phyloP scores from a whole-genome alignment of 805 yeast species.

The Saccharomyces kudriavzevii region DNA sequence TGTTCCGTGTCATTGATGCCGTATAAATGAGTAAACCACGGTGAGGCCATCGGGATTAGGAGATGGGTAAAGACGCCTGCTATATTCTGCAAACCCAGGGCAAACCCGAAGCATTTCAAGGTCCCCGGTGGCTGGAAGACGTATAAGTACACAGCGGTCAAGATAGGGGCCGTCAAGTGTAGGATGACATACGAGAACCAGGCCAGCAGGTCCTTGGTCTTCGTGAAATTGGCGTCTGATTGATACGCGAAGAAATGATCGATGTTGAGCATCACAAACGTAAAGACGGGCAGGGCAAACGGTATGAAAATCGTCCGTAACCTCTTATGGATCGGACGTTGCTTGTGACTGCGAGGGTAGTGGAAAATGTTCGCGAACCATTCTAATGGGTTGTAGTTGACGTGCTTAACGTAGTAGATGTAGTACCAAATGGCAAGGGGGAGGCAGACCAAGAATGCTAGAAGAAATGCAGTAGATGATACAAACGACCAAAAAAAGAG shows the following conservation, averaged over 20 bases:
- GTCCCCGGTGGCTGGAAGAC: constrained; percentile 63
- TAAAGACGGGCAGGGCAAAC: constrained; percentile 36
- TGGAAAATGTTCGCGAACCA: constrained; percentile 22
- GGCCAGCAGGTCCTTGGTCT: constrained; percentile 45
- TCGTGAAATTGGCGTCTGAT: constrained; percentile 30
- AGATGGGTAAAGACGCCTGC: constrained; percentile 55
- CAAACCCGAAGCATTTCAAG: constrained; percentile 42
- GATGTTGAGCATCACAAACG: constrained; percentile 38
- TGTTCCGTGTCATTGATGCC: constrained; percentile 42
- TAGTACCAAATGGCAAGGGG: constrained; percentile 25
- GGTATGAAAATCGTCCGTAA: constrained; percentile 17
- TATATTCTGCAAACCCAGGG: constrained; percentile 53
- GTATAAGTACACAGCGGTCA: constrained; percentile 55
- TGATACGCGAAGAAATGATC: constrained; percentile 37
- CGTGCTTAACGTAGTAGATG: constrained; percentile 16
- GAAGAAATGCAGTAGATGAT: constrained; percentile 12
- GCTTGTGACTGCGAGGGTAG: constrained; percentile 4
- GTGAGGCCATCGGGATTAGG: constrained; percentile 62
- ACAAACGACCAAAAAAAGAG: constrained; percentile 8
- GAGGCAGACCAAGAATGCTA: constrained; percentile 8
- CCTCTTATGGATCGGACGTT: constrained; percentile 13
- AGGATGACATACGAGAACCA: constrained; percentile 57
- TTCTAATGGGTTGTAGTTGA: constrained; percentile 18
- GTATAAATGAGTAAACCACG: constrained; percentile 59
- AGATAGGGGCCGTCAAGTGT: constrained; percentile 53